Conservation (phyloP, 257 asterid genomes). For the Echites panduratus region DNA sequence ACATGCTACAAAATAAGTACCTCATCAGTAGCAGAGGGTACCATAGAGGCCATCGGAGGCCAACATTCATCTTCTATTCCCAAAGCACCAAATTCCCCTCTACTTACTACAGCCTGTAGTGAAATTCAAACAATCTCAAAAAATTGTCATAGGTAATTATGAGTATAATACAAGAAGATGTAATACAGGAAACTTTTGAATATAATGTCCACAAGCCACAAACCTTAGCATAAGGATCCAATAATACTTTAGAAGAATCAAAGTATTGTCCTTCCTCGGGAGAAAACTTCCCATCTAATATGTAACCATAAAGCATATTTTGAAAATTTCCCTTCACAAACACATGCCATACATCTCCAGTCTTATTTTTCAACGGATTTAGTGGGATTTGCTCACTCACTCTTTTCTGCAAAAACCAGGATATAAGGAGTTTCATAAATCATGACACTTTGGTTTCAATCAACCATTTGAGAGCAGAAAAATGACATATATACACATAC, state of each 20-base stretch:
- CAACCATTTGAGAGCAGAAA: background rate
- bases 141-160: background rate
- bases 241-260: slow-evolving; percentile 58
- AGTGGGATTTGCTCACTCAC: slow-evolving; percentile 69
- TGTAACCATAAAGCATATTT: slow-evolving; percentile 73
- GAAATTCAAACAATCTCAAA: slow-evolving; percentile 13
- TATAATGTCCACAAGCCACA: slow-evolving; percentile 15
- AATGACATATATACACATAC: background rate
- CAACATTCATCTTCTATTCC: slow-evolving; percentile 70
- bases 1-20: slow-evolving; percentile 29
- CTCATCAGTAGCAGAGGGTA: slow-evolving; percentile 60
- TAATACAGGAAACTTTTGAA: background rate
- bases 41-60: slow-evolving; percentile 83
- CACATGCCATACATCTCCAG: slow-evolving; percentile 97
- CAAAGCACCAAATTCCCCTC: slow-evolving; percentile 67
- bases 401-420: slow-evolving; percentile 51
- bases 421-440: background rate
- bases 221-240: slow-evolving; percentile 97
- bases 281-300: slow-evolving; percentile 65
- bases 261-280: slow-evolving; percentile 81
- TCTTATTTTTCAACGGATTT: slow-evolving; percentile 63
- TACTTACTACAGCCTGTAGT: slow-evolving; percentile 67
- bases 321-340: slow-evolving; percentile 79
- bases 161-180: slow-evolving; percentile 1
- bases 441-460: background rate